Percentiles rank a stretch among this genome's conserved stretches.
phyloP scores from a whole-genome alignment of 2,329 filamentous ascomycete species.

The Aspergillus tubingensis region DNA sequence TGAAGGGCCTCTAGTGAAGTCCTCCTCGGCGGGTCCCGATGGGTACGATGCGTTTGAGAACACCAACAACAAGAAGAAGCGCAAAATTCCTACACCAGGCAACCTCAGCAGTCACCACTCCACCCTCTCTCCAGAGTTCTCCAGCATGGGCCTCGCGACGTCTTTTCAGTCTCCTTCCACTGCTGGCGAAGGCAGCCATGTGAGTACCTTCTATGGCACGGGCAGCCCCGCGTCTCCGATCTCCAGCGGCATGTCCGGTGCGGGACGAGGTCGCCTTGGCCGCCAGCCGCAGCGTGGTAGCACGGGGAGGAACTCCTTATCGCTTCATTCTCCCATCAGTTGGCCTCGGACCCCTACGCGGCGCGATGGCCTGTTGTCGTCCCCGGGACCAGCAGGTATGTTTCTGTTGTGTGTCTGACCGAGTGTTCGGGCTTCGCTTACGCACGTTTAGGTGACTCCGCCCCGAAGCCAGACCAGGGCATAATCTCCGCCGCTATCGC shows the following conservation, averaged over 20 bases:
- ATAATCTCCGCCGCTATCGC: conserved; percentile 94
- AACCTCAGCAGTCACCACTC: conserved; percentile 64
- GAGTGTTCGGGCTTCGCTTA: conserved; percentile 4
- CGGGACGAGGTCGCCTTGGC: conserved; percentile 82
- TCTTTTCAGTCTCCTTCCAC: conserved; percentile 49
- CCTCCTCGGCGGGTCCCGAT: conserved; percentile 73
- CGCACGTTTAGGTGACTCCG: conserved; percentile 34
- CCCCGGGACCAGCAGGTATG: conserved; percentile 43
- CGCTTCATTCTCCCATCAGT: conserved; percentile 59
- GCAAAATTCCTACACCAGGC: conserved; percentile 91
- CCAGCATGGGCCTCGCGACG: conserved; percentile 61
- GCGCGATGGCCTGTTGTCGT: conserved; percentile 49
- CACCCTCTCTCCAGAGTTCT: conserved; percentile 63
- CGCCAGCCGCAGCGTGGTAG: conserved; percentile 52
- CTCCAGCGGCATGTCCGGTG: conserved; percentile 75
- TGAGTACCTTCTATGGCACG: conserved; percentile 59
- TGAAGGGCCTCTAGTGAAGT: conserved; percentile 43
- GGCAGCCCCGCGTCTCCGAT: conserved; percentile 56
- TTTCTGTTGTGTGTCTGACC: not conserved
- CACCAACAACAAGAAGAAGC: conserved; percentile 98
- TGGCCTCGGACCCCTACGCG: conserved; percentile 56
- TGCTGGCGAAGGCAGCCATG: conserved; percentile 47
- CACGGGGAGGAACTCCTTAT: conserved; percentile 63
- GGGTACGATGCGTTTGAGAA: conserved; percentile 98
- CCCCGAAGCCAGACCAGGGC: conserved; percentile 60